phyloP scores from a whole-genome alignment of 2,329 filamentous ascomycete genomes.

The Venturia aucupariae region DNA sequence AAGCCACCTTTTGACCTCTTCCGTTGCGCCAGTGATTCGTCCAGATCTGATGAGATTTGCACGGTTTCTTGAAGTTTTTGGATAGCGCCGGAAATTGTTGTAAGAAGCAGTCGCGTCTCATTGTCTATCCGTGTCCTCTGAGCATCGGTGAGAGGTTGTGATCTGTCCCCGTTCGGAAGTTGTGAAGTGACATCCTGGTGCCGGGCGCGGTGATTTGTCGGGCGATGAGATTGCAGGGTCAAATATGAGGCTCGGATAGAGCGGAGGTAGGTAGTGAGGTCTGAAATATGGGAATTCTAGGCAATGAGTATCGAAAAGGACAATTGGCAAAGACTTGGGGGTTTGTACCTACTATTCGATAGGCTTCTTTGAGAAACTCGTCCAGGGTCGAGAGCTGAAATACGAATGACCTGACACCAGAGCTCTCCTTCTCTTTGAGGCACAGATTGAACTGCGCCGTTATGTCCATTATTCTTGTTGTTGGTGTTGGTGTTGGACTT shows the following conservation, averaged over 20 bases:
- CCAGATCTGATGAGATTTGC: conserved; percentile 67
- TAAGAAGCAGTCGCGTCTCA: conserved; percentile 74
- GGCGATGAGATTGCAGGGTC: conserved; percentile 61
- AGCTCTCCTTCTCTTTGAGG: background rate
- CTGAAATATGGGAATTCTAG: conserved; percentile 76
- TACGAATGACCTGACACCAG: background rate
- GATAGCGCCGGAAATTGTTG: conserved; percentile 76
- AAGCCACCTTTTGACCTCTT: conserved; percentile 56
- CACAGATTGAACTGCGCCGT: conserved; percentile 4
- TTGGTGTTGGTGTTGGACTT: background rate
- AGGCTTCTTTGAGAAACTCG: conserved; percentile 87
- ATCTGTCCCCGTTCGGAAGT: conserved; percentile 63
- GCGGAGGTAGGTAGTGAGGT: conserved; percentile 69
- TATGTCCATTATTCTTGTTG: conserved; percentile 12
- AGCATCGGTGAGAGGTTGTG: conserved; percentile 60
- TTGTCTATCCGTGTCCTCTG: conserved; percentile 83
- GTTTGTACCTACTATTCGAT: conserved; percentile 62
- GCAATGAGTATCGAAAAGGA: conserved; percentile 2
- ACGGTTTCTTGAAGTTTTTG: conserved; percentile 72
- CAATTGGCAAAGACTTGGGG: conserved; percentile 15
- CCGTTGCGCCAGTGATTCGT: conserved; percentile 59
- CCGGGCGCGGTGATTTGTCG: conserved; percentile 28
- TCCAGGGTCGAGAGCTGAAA: conserved; percentile 48
- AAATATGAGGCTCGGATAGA: conserved; percentile 86
- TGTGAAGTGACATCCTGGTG: conserved; percentile 49